phyloP scores from a whole-genome alignment of 768 basidiomycete species.

The Russula dissimulans region DNA sequence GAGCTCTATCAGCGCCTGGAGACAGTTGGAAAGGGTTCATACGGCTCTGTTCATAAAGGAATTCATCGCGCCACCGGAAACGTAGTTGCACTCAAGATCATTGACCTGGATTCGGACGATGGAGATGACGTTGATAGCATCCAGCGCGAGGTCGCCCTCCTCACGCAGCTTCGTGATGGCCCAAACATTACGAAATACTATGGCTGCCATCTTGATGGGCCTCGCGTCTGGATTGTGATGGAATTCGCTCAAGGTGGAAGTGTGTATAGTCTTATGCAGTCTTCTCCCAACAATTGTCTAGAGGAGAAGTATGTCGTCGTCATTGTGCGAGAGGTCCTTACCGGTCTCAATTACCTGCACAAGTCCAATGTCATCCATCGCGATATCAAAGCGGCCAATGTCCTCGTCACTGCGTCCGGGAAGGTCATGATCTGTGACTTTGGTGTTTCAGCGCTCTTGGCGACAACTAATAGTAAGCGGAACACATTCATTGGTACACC shows the following conservation, averaged over 20 bases:
- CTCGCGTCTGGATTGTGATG: conserved; percentile 99
- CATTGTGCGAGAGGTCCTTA: conserved; percentile 82
- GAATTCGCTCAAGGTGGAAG: conserved; percentile 94
- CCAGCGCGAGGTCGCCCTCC: conserved; percentile 88
- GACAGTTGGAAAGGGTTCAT: conserved; percentile 91
- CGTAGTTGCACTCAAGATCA: conserved; percentile 94
- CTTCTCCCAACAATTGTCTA: conserved; percentile 58
- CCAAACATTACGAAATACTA: conserved; percentile 92
- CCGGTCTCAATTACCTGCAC: conserved; percentile 84
- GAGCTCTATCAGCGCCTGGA: conserved; percentile 80
- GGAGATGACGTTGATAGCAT: conserved; percentile 90
- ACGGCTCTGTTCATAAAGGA: conserved; percentile 92
- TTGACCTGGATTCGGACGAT: conserved; percentile 93
- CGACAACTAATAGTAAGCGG: conserved; percentile 78
- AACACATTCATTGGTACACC: conserved; percentile 96
- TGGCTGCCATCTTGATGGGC: conserved; percentile 92
- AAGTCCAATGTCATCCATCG: conserved; percentile 92
- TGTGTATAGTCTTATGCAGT: conserved; percentile 88
- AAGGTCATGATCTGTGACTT: conserved; percentile 97
- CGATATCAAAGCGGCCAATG: conserved; percentile 96
- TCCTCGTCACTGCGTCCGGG: conserved; percentile 80
- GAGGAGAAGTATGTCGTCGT: conserved; percentile 87
- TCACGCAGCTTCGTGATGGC: conserved; percentile 82
- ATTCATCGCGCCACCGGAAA: conserved; percentile 76
- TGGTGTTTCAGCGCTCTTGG: conserved; percentile 90